phyloP scores from a whole-genome alignment of 2,329 filamentous ascomycete genomes.

The Fusarium redolens region DNA sequence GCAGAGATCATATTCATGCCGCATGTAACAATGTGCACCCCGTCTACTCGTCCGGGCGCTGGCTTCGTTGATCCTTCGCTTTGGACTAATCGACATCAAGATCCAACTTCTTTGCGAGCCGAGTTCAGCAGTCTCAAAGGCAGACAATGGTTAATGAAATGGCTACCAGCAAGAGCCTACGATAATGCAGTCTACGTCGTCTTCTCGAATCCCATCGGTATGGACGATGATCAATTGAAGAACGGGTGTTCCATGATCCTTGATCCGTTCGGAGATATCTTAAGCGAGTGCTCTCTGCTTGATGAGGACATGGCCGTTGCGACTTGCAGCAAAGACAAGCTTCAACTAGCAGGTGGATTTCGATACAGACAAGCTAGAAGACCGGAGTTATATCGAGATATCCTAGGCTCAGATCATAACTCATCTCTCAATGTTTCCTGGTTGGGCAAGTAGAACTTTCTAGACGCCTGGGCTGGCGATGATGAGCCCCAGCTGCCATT shows the following conservation, averaged over 20 bases:
- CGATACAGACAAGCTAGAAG: not conserved
- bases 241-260: not conserved
- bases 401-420: not conserved
- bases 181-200: not conserved
- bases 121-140: not conserved
- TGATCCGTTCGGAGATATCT: not conserved
- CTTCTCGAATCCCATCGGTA: not conserved
- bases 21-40: not conserved
- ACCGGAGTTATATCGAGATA: not conserved
- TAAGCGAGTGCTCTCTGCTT: not conserved
- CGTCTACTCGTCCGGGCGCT: not conserved
- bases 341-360: not conserved
- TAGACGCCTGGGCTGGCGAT: not conserved
- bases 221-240: not conserved
- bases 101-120: not conserved
- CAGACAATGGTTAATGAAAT: not conserved
- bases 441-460: not conserved
- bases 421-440: not conserved
- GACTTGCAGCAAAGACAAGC: not conserved
- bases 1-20: conserved; percentile 2
- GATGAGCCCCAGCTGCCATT: rapidly evolving
- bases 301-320: not conserved
- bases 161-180: not conserved
- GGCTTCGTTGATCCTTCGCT: not conserved
- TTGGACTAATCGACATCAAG: not conserved